A percentile compares a stretch with the other conserved stretches of the same genome.
phyloP scores from a whole-genome alignment of 208 protist genomes.

The Naegleria fowleri region DNA sequence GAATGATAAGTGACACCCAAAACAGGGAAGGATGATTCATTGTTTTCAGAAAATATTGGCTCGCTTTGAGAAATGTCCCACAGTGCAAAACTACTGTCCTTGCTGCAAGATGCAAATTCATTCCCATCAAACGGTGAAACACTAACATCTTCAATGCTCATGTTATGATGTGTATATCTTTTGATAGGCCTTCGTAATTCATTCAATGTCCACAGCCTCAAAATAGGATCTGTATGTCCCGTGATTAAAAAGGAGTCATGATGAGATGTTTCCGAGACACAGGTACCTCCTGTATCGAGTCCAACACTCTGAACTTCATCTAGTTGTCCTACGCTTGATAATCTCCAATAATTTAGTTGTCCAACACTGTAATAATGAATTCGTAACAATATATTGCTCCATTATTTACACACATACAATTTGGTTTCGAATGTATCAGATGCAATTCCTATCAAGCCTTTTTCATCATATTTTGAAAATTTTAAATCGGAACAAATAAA shows the following conservation, averaged over 20 bases:
- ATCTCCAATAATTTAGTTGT: slow-evolving; percentile 1
- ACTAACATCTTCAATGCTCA: background rate
- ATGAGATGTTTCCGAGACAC: background rate
- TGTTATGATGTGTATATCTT: slow-evolving; percentile 8
- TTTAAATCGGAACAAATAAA: background rate
- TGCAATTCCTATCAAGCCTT: background rate
- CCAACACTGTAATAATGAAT: background rate
- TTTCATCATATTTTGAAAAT: slow-evolving; percentile 13
- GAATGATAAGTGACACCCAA: background rate
- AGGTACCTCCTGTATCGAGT: background rate
- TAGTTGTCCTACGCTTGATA: background rate
- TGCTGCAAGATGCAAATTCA: slow-evolving; percentile 6
- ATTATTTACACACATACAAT: background rate
- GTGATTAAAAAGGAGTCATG: background rate
- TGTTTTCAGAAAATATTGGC: slow-evolving; percentile 1
- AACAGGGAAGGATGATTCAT: background rate
- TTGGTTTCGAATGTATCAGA: slow-evolving; percentile 20
- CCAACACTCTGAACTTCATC: slow-evolving; percentile 17
- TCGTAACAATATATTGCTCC: too few relatives aligned
- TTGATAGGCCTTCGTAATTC: slow-evolving; percentile 1
- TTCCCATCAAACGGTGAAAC: slow-evolving; percentile 17
- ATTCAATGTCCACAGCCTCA: slow-evolving; percentile 17
- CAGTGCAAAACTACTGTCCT: slow-evolving; percentile 4
- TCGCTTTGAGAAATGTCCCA: slow-evolving; percentile 1
- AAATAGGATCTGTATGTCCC: slow-evolving; percentile 3